A percentile compares a stretch with the other conserved stretches of the same genome.
Evolutionary conservation across 208 protist species (phyloP).

Genomic region (Acanthamoeba lenticulata): DNA sequence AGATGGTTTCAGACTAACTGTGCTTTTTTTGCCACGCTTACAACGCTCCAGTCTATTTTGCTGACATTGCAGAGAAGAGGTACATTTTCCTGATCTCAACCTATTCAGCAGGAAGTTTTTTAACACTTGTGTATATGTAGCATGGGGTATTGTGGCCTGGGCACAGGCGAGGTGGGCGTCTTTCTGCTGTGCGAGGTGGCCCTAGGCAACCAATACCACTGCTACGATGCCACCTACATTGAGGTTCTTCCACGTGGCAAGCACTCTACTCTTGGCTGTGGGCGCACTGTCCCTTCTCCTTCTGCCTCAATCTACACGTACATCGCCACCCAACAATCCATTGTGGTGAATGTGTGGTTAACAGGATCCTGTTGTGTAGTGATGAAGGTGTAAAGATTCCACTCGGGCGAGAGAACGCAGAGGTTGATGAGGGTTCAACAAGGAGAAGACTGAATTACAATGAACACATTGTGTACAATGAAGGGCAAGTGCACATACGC

Average conservation of each 20-base stretch:
- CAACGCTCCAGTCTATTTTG: not conserved
- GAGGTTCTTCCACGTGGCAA: not conserved
- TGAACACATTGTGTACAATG: conserved; percentile 5
- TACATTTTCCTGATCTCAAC: not conserved
- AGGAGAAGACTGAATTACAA: not conserved
- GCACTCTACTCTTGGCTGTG: not conserved
- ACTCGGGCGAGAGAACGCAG: not conserved
- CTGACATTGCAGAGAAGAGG: not conserved
- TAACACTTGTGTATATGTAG: not conserved
- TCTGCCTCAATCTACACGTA: not conserved
- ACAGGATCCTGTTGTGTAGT: not conserved
- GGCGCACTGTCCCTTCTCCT: not conserved
- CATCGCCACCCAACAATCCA: not conserved
- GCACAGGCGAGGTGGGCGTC: not conserved
- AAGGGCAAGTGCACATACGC: not conserved
- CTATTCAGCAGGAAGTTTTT: not conserved
- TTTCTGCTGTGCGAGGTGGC: conserved; percentile 24
- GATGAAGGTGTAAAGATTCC: not conserved
- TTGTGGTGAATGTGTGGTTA: no score
- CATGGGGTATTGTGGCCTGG: not conserved
- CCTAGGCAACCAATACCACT: not conserved
- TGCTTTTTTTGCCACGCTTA: not conserved
- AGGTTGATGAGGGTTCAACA: not conserved
- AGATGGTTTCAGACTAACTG: not conserved
- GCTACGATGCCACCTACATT: not conserved